A percentile compares a stretch with the other conserved stretches of the same genome.
Evolutionary conservation across 2,329 filamentous ascomycete species (phyloP).

Genomic region (Penicillium sp.): DNA sequence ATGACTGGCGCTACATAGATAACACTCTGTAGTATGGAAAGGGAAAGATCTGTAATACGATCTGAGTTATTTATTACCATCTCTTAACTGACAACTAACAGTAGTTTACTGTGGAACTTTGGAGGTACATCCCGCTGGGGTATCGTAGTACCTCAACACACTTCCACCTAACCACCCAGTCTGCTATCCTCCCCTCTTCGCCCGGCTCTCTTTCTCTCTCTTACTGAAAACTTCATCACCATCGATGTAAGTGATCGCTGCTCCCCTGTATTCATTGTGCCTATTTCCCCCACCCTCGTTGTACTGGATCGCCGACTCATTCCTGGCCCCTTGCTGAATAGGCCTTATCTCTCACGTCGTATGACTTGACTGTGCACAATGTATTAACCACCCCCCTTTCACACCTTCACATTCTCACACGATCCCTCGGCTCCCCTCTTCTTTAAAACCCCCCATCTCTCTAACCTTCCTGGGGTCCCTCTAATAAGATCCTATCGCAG

Average conservation of each 20-base stretch:
- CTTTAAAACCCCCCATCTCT: neutral
- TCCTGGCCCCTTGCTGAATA: slow-evolving; percentile 7
- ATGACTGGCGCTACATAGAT: neutral
- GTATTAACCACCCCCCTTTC: neutral
- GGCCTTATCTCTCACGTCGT: neutral
- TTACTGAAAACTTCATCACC: neutral
- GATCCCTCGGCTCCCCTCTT: neutral
- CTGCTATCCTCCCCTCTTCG: neutral
- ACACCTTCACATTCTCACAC: neutral
- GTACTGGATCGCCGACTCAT: neutral
- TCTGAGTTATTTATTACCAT: no score
- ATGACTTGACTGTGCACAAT: neutral
- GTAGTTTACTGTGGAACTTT: neutral
- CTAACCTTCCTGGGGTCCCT: no score
- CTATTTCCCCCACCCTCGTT: neutral
- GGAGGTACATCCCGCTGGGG: slow-evolving; percentile 5
- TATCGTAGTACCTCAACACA: slow-evolving; percentile 3
- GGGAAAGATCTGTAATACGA: neutral
- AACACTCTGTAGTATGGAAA: neutral
- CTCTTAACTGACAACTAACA: no score
- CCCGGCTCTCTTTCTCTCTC: neutral
- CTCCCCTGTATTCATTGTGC: neutral
- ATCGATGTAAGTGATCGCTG: neutral
- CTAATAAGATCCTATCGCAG: neutral
- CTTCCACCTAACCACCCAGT: neutral